Conservation (phyloP, 1,139 yeast species). For the Debaryomyces psychrophilus region DNA sequence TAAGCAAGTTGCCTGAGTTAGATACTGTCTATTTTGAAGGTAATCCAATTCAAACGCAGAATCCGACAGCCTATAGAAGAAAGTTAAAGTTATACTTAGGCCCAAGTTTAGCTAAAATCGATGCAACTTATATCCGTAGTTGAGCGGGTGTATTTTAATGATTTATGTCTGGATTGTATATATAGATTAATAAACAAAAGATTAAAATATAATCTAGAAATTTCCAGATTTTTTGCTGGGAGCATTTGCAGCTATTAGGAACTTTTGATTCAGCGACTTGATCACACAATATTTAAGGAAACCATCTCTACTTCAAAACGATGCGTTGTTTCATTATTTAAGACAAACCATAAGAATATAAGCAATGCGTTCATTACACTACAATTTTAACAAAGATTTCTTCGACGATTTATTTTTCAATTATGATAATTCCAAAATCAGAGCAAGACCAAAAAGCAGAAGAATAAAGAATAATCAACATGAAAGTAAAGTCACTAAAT, state of each 20-base stretch:
- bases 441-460: conserved; percentile 4
- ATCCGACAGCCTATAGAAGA: conserved; percentile 81
- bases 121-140: conserved; percentile 71
- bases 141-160: conserved; percentile 1
- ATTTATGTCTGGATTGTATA: not conserved
- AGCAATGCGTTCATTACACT: not conserved
- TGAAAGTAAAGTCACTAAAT: not conserved
- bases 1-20: conserved; percentile 63
- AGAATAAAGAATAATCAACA: not conserved
- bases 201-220: conserved; percentile 1
- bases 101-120: conserved; percentile 79
- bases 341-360: not conserved
- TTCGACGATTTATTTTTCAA: not conserved
- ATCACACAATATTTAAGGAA: not conserved
- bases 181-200: conserved; percentile 1
- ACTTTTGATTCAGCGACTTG: not conserved
- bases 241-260: not conserved
- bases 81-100: conserved; percentile 76
- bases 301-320: not conserved
- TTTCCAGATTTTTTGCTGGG: conserved; percentile 6
- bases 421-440: conserved; percentile 11
- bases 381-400: not conserved
- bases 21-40: conserved; percentile 95
- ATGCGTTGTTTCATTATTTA: not conserved
- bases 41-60: conserved; percentile 79